Evolutionary conservation across 306 rosid genomes (phyloP).

Genomic region (Malus domestica): DNA sequence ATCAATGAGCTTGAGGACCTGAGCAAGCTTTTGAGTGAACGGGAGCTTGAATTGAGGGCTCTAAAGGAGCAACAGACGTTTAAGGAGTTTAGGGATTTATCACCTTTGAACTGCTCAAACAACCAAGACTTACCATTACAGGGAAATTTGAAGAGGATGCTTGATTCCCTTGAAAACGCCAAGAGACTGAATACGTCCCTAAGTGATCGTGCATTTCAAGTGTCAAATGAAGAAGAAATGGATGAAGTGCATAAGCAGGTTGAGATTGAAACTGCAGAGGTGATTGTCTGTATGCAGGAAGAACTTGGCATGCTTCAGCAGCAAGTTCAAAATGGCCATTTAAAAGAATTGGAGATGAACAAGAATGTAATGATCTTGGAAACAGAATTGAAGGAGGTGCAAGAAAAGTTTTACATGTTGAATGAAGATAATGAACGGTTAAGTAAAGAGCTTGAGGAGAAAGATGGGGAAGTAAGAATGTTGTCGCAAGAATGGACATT

Average conservation of each 20-base stretch:
- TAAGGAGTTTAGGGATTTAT: slow-evolving; percentile 41
- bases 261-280: slow-evolving; percentile 95
- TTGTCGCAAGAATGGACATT: slow-evolving; percentile 66
- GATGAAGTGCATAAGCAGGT: slow-evolving; percentile 73
- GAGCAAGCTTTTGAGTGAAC: slow-evolving; percentile 54
- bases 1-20: slow-evolving; percentile 69
- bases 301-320: slow-evolving; percentile 70
- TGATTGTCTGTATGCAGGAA: slow-evolving; percentile 89
- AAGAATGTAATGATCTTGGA: slow-evolving; percentile 41
- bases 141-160: slow-evolving; percentile 66
- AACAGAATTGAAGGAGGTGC: slow-evolving; percentile 51
- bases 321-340: slow-evolving; percentile 56
- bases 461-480: slow-evolving; percentile 40
- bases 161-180: slow-evolving; percentile 82
- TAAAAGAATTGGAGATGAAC: slow-evolving; percentile 70
- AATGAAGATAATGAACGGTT: slow-evolving; percentile 45
- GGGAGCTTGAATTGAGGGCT: slow-evolving; percentile 46
- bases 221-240: slow-evolving; percentile 81
- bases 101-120: slow-evolving; percentile 29
- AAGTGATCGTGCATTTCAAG: slow-evolving; percentile 70
- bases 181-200: slow-evolving; percentile 72
- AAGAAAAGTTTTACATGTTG: slow-evolving; percentile 37
- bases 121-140: slow-evolving; percentile 41
- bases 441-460: slow-evolving; percentile 43
- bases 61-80: slow-evolving; percentile 47